phyloP scores from a whole-genome alignment of 1,284 basidiomycete genomes.

The Moesziomyces parantarcticus region DNA sequence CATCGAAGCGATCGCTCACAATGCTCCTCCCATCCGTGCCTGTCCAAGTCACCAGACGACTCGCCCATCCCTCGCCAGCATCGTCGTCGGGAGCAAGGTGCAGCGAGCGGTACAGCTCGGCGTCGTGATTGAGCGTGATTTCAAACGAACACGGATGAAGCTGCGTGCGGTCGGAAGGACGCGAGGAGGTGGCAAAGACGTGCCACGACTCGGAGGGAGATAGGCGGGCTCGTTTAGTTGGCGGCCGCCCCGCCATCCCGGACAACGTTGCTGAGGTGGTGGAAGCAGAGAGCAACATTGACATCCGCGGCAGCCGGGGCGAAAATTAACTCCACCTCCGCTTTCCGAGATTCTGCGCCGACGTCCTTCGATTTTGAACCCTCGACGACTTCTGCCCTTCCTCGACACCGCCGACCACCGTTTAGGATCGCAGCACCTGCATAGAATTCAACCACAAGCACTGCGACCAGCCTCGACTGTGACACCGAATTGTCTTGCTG shows the following conservation, averaged over 20 bases:
- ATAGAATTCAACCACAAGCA: too few species aligned
- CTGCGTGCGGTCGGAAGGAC: background rate
- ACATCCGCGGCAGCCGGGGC: conserved; percentile 3
- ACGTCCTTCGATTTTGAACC: too few species aligned
- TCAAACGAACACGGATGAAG: conserved; percentile 24
- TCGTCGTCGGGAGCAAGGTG: background rate
- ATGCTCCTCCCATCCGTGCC: conserved; percentile 4
- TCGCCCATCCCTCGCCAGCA: background rate
- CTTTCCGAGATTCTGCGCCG: conserved; percentile 8
- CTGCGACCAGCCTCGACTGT: too few species aligned
- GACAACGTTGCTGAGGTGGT: too few species aligned
- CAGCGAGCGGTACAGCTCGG: conserved; percentile 9
- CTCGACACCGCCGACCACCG: too few species aligned
- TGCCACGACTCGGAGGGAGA: conserved; percentile 1
- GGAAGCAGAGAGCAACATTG: background rate
- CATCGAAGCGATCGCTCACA: conserved; percentile 30
- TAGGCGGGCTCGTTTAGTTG: conserved; percentile 11
- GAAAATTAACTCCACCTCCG: conserved; percentile 34
- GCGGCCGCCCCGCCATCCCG: conserved; percentile 3
- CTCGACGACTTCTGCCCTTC: too few species aligned
- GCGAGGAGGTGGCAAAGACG: conserved; percentile 11
- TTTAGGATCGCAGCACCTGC: too few species aligned
- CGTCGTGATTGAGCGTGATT: conserved; percentile 21
- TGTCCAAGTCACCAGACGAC: conserved; percentile 26
- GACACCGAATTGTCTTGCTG: too few species aligned